These are phyloP conservation scores for Luffa aegyptiaca DNA, from an alignment of 306 rosid genomes.

Conservation along the genomic window DNA sequence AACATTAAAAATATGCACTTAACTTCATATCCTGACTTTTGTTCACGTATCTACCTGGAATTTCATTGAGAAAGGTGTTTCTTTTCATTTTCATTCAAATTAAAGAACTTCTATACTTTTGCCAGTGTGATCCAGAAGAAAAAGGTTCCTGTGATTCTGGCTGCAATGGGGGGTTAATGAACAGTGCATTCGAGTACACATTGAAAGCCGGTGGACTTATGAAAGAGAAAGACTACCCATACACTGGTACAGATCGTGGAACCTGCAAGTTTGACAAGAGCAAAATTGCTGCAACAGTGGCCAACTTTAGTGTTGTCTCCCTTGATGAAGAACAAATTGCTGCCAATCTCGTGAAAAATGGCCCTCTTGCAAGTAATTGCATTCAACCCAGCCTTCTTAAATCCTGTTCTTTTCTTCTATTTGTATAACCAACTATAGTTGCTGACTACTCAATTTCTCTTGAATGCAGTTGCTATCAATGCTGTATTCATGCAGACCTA, in stretches of 20 bases:
- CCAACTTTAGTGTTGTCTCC: conserved; percentile 85
- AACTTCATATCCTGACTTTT: not conserved
- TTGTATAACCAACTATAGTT: too few species aligned
- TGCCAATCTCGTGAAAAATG: conserved; percentile 86
- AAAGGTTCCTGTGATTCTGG: conserved; percentile 79
- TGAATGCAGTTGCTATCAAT: conserved; percentile 75
- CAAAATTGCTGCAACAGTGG: conserved; percentile 75
- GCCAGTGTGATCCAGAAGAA: conserved; percentile 93
- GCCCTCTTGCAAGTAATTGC: conserved; percentile 78
- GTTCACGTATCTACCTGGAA: not conserved
- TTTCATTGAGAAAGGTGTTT: not conserved
- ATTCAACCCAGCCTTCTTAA: not conserved
- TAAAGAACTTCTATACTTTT: not conserved
- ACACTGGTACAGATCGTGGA: conserved; percentile 65
- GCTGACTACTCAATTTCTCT: not conserved
- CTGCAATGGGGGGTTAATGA: conserved; percentile 93
- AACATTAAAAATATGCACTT: not conserved
- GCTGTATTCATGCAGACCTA: conserved; percentile 96
- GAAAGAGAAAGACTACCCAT: conserved; percentile 90
- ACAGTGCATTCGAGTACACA: conserved; percentile 91
- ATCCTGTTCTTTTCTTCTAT: not conserved
- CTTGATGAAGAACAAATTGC: conserved; percentile 89
- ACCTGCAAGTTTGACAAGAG: conserved; percentile 69
- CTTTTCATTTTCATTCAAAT: not conserved
- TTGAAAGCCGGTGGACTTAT: conserved; percentile 86